Conservation (phyloP, 1,284 basidiomycete species). For the Hymenochaete sp. region DNA sequence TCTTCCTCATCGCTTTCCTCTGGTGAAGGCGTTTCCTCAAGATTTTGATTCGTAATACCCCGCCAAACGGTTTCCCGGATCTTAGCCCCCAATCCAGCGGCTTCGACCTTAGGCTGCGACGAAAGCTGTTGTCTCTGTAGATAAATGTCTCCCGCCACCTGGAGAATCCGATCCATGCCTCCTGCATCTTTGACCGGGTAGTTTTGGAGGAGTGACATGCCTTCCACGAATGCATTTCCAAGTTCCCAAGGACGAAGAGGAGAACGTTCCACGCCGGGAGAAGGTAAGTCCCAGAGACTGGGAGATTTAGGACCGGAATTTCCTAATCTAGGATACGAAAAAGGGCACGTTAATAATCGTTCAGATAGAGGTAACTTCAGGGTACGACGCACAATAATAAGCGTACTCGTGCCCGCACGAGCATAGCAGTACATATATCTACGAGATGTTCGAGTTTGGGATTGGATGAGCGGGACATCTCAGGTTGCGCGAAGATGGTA, state of each 20-base stretch:
- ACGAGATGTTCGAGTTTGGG: slow-evolving; percentile 59
- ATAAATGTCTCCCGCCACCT: slow-evolving; percentile 53
- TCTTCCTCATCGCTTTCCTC: slow-evolving; percentile 28
- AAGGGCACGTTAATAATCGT: not conserved
- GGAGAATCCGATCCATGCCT: slow-evolving; percentile 61
- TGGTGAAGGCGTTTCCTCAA: slow-evolving; percentile 30
- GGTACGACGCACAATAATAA: slow-evolving; percentile 40
- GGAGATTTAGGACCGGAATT: slow-evolving; percentile 36
- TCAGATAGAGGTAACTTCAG: slow-evolving; percentile 1
- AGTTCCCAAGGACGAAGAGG: slow-evolving; percentile 46
- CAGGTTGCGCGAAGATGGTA: slow-evolving; percentile 50
- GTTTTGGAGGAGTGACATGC: slow-evolving; percentile 49
- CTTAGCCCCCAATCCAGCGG: slow-evolving; percentile 44
- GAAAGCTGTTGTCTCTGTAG: slow-evolving; percentile 38
- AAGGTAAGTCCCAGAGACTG: slow-evolving; percentile 46
- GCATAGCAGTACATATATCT: slow-evolving; percentile 60
- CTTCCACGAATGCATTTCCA: slow-evolving; percentile 57
- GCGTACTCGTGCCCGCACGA: slow-evolving; percentile 45
- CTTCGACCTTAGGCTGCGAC: slow-evolving; percentile 27
- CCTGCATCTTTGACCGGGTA: slow-evolving; percentile 58
- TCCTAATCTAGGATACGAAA: slow-evolving; percentile 38
- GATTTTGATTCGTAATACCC: slow-evolving; percentile 47
- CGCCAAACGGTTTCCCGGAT: slow-evolving; percentile 60
- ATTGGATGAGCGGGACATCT: slow-evolving; percentile 44
- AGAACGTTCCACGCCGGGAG: slow-evolving; percentile 33